Conservation (phyloP, 495 filamentous ascomycete genomes). For the Xylaria cubensis region DNA sequence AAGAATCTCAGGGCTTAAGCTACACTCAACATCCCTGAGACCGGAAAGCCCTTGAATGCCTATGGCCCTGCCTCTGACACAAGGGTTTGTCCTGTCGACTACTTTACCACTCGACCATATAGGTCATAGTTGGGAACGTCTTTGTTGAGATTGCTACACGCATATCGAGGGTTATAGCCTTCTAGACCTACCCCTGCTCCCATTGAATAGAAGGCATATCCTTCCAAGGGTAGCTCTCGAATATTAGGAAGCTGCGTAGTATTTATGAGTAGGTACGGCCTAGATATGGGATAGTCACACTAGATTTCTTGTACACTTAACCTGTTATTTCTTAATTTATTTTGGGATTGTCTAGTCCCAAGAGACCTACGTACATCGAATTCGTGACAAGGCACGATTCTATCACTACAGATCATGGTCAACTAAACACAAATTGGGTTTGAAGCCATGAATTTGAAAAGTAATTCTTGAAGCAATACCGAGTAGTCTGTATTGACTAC, state of each 20-base stretch:
- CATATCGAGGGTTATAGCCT: neutral
- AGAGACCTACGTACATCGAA: neutral
- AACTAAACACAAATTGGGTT: neutral
- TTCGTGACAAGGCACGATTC: neutral
- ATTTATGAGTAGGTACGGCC: neutral
- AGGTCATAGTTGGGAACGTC: neutral
- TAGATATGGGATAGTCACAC: neutral
- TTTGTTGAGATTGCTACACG: neutral
- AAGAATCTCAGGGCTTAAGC: neutral
- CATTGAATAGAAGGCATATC: neutral
- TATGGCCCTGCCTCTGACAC: neutral
- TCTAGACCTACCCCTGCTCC: neutral
- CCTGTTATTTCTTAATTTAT: neutral
- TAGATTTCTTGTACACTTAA: neutral
- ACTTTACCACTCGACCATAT: neutral
- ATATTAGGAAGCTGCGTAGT: neutral
- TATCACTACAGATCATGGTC: neutral
- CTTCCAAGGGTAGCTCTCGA: neutral
- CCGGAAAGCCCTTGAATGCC: neutral
- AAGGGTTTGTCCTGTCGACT: neutral
- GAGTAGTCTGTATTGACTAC: slow-evolving; percentile 21
- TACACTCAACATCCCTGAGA: neutral
- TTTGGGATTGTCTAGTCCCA: neutral
- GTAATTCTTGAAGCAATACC: slow-evolving; percentile 15
- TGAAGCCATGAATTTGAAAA: neutral